Evolutionary conservation across 225 moss, liverwort and hornwort genomes (phyloP).

Genomic region (Physcomitrium patens): DNA sequence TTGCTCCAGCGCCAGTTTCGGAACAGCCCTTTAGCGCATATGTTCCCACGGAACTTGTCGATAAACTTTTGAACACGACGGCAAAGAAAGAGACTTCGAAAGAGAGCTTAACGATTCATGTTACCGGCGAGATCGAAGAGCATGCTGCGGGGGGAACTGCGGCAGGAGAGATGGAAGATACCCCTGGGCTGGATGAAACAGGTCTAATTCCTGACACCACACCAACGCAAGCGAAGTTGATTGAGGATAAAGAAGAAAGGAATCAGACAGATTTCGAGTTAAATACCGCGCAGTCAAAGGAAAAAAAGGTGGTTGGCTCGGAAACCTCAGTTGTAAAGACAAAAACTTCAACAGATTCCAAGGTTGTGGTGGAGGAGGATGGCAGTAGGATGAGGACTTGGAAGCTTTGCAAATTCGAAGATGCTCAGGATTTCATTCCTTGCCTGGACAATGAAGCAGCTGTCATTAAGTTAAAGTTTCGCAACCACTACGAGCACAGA

Average conservation of each 20-base stretch:
- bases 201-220: slow-evolving; percentile 36
- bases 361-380: background rate
- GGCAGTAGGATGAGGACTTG: slow-evolving; percentile 32
- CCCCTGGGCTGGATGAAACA: background rate
- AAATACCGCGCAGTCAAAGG: slow-evolving; percentile 74
- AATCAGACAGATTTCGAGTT: slow-evolving; percentile 60
- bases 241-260: slow-evolving; percentile 60
- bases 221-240: slow-evolving; percentile 65
- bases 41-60: background rate
- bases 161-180: background rate
- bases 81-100: background rate
- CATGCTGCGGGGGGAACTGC: background rate
- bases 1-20: slow-evolving; percentile 51
- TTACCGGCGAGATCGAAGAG: slow-evolving; percentile 11
- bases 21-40: slow-evolving; percentile 13
- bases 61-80: background rate
- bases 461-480: slow-evolving; percentile 55
- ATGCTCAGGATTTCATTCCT: slow-evolving; percentile 74
- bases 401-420: slow-evolving; percentile 61
- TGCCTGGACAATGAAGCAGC: slow-evolving; percentile 78
- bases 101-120: slow-evolving; percentile 9
- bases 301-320: slow-evolving; percentile 43
- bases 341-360: background rate
- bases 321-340: slow-evolving; percentile 12
- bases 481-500: slow-evolving; percentile 78